Evolutionary conservation across 2,329 filamentous ascomycete genomes (phyloP).

Genomic region (Ophidiomyces ophidiicola): DNA sequence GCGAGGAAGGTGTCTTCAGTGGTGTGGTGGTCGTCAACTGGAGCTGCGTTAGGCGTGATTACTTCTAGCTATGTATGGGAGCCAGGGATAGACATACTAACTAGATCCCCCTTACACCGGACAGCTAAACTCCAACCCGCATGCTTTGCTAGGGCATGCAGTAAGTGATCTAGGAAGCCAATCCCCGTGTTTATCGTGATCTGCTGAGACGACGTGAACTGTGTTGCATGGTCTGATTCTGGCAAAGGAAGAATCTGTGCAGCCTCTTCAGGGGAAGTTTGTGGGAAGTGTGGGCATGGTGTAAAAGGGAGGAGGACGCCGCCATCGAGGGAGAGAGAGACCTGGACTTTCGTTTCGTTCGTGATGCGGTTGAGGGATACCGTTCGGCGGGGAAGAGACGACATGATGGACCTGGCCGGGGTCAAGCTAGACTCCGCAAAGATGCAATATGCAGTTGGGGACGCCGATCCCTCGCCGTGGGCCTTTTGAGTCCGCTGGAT

Average conservation of each 20-base stretch:
- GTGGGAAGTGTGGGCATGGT: constrained; percentile 43
- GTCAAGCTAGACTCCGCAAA: background rate
- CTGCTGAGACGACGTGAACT: constrained; percentile 69
- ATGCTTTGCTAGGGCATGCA: constrained; percentile 93
- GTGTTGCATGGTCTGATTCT: constrained; percentile 61
- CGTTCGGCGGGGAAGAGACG: constrained; percentile 49
- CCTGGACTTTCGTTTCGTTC: constrained; percentile 94
- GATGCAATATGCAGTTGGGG: background rate
- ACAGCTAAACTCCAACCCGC: constrained; percentile 83
- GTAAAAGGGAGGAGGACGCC: constrained; percentile 44
- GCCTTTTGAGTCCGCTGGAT: background rate
- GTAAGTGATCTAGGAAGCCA: constrained; percentile 97
- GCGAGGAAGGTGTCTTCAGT: constrained; percentile 91
- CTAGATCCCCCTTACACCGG: constrained; percentile 73
- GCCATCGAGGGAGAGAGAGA: constrained; percentile 87
- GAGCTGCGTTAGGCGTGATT: background rate
- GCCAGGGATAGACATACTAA: constrained; percentile 49
- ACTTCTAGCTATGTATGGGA: background rate
- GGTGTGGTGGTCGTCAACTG: constrained; percentile 97
- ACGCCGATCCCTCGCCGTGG: background rate
- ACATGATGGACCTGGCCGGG: background rate
- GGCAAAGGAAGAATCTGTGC: constrained; percentile 34
- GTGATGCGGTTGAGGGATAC: constrained; percentile 76
- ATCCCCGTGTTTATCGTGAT: constrained; percentile 88
- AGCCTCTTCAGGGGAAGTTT: constrained; percentile 44